A percentile compares a stretch with the other conserved stretches of the same genome.
phyloP scores from a whole-genome alignment of 805 yeast species.

The Sugiyamaella boreocaroliniensis region DNA sequence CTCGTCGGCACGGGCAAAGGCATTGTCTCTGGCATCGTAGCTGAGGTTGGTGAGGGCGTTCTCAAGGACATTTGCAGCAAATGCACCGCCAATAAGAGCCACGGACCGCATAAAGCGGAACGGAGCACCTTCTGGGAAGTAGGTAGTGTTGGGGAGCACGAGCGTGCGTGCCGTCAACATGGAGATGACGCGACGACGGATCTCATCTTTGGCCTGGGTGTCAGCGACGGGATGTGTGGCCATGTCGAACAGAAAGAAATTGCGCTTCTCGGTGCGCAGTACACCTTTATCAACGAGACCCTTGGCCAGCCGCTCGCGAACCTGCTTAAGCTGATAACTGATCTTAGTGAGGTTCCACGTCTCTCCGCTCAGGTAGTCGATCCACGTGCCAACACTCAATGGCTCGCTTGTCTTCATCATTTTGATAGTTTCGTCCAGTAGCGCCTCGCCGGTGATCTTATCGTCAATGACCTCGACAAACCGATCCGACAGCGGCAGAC shows the following conservation, averaged over 20 bases:
- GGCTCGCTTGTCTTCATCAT: slow-evolving; percentile 82
- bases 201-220: slow-evolving; percentile 71
- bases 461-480: slow-evolving; percentile 80
- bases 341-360: slow-evolving; percentile 96
- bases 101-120: slow-evolving; percentile 71
- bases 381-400: slow-evolving; percentile 81
- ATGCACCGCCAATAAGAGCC: slow-evolving; percentile 78
- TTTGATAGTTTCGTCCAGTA: slow-evolving; percentile 87
- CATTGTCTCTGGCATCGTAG: slow-evolving; percentile 86
- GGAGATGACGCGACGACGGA: slow-evolving; percentile 64
- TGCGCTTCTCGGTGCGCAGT: slow-evolving; percentile 90
- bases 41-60: slow-evolving; percentile 67
- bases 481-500: slow-evolving; percentile 83
- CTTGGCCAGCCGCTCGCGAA: slow-evolving; percentile 90
- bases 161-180: slow-evolving; percentile 68
- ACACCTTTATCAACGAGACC: slow-evolving; percentile 97
- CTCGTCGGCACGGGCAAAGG: slow-evolving; percentile 92
- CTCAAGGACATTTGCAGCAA: slow-evolving; percentile 94
- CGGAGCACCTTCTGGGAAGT: slow-evolving; percentile 62
- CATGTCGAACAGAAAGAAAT: slow-evolving; percentile 93
- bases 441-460: slow-evolving; percentile 86
- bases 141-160: slow-evolving; percentile 46
- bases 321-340: slow-evolving; percentile 93
- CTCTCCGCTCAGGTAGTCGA: slow-evolving; percentile 84
- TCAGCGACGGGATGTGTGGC: slow-evolving; percentile 97